Base-by-base conservation (phyloP, 345 rosid species). In the Ricinus communis region DNA sequence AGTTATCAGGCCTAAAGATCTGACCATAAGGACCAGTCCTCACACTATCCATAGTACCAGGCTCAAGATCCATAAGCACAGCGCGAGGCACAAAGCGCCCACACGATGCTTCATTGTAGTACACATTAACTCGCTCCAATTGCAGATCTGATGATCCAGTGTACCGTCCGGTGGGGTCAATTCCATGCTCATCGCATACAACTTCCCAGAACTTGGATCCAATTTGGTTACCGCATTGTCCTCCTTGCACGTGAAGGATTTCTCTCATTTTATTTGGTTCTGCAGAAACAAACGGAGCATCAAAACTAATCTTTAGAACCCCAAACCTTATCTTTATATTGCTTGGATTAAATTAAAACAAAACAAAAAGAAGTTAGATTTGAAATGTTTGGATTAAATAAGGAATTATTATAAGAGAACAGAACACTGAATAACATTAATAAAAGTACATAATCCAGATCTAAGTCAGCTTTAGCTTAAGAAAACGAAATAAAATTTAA, bases 11-110 rank as follows among this genome's bases (percentile, higher is more conserved):
- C 33, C 78, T 68, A 33, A 74, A 74, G 14, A 74, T 74, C 56
- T 74, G 68, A 13, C 78, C 78, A 62, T 68, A 74, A 0, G 78
- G 78, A 53, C 78, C 78, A 11, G 78, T 74, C 46, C 78, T 53
- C 68, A 74, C 69, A 53, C 78, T 74, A 68, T 74, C 78, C 78
- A 74, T 74, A 36, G 78, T 74, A 62, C 78, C 78, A 43, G 78
- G 78, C 57, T 74, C 78, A 10, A 74, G 71, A 62, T 74, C 78
- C 78, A 74, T 74, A 22, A 74, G 78, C 52, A 74, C 73, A 6
- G 78, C 78, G 2, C 78, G 73, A 31, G 78, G 78, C 11, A 74
- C 78, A 54, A 68, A 74, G 6, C 73, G 61, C 14, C 78, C 78
- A 14, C 78, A 74, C 0, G 78, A 74, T 10, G 78, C 73, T 69